Conservation (phyloP, 805 yeast species). For the Tetrapisispora taiwanensis region DNA sequence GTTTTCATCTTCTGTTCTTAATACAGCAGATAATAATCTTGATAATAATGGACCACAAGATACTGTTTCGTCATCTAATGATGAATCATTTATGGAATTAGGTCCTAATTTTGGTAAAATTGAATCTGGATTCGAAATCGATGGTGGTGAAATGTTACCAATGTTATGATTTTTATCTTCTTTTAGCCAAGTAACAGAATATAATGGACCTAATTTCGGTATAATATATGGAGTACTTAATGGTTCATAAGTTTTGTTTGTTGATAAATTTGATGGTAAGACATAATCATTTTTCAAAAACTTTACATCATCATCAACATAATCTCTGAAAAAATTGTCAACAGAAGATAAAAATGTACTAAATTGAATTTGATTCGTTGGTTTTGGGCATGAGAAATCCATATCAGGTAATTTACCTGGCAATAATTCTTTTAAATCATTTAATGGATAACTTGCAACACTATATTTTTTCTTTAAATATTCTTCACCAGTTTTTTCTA, state of each 20-base stretch:
- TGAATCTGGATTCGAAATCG: constrained; percentile 35
- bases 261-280: constrained; percentile 38
- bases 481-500: constrained; percentile 62
- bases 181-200: constrained; percentile 77
- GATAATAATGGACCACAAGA: constrained; percentile 89
- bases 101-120: constrained; percentile 47
- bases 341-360: constrained; percentile 75
- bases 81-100: constrained; percentile 40
- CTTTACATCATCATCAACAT: constrained; percentile 70
- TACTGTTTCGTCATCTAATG: constrained; percentile 59
- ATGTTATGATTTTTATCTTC: constrained; percentile 53
- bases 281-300: constrained; percentile 55
- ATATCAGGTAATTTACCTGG: constrained; percentile 85
- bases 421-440: constrained; percentile 59
- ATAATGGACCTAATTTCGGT: constrained; percentile 78
- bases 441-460: constrained; percentile 82
- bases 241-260: constrained; percentile 45
- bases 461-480: constrained; percentile 67
- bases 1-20: constrained; percentile 27
- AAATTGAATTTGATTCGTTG: constrained; percentile 84
- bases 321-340: constrained; percentile 75
- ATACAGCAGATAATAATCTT: constrained; percentile 70
- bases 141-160: constrained; percentile 35
- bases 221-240: constrained; percentile 62
- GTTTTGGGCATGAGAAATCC: constrained; percentile 77